Evolutionary conservation across 2,329 filamentous ascomycete species (phyloP).

Genomic region (Massarina eburnea): DNA sequence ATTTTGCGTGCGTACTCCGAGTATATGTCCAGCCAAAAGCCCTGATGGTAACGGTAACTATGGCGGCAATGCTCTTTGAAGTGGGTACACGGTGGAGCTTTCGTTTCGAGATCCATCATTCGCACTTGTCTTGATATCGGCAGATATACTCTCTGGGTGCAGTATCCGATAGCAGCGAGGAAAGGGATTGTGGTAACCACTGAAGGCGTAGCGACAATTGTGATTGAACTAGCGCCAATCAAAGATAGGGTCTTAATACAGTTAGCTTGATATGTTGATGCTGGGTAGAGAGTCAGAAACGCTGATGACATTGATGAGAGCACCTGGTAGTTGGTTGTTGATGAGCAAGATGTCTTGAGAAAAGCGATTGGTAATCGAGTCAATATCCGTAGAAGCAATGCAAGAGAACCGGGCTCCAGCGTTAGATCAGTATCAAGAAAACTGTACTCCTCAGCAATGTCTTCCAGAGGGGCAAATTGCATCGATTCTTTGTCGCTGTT

Average conservation of each 20-base stretch:
- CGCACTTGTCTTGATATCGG: slow-evolving; percentile 49
- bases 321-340: slow-evolving; percentile 1
- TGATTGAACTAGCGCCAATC: slow-evolving; percentile 23
- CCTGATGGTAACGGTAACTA: slow-evolving; percentile 51
- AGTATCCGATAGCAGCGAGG: slow-evolving; percentile 50
- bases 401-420: background rate
- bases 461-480: too few relatives aligned
- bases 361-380: slow-evolving; percentile 2
- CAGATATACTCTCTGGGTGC: slow-evolving; percentile 50
- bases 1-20: too few relatives aligned
- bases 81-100: slow-evolving; percentile 50
- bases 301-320: background rate
- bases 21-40: slow-evolving; percentile 74
- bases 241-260: background rate
- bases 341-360: slow-evolving; percentile 3
- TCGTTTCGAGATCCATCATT: slow-evolving; percentile 54
- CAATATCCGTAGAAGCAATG: background rate
- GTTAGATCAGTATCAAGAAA: background rate
- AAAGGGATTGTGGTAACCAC: slow-evolving; percentile 12
- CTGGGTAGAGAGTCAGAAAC: background rate
- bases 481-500: too few relatives aligned
- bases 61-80: slow-evolving; percentile 53
- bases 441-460: background rate
- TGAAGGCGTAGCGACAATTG: slow-evolving; percentile 17
- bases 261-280: background rate